Percentiles rank a stretch among this genome's conserved stretches.
These are phyloP conservation scores for Curvularia lunata DNA, from an alignment of 2,329 filamentous ascomycete genomes.

Conservation along the genomic window DNA sequence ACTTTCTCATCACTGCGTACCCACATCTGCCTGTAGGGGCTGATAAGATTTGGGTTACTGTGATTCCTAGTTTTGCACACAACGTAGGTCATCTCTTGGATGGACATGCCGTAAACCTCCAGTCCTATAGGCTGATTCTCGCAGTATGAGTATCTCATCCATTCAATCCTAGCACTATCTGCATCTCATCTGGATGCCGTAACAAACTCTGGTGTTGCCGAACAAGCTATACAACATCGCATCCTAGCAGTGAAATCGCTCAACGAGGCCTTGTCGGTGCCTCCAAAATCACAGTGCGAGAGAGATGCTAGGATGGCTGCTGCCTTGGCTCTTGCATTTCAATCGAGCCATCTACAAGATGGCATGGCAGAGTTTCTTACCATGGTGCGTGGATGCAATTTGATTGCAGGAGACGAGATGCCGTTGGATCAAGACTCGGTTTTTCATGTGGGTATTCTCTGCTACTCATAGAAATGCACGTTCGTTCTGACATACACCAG, in stretches of 20 bases:
- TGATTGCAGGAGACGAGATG: slow-evolving; percentile 41
- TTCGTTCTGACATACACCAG: slow-evolving; percentile 8
- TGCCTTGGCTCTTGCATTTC: slow-evolving; percentile 47
- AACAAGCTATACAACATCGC: slow-evolving; percentile 68
- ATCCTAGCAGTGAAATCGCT: slow-evolving; percentile 65
- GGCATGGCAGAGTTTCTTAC: slow-evolving; percentile 48
- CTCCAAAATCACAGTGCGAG: slow-evolving; percentile 41
- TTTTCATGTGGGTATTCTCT: slow-evolving; percentile 35
- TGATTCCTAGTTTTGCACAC: slow-evolving; percentile 71
- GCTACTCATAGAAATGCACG: too few relatives aligned
- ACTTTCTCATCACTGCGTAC: slow-evolving; percentile 67
- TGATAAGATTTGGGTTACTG: slow-evolving; percentile 70
- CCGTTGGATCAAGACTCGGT: slow-evolving; percentile 31
- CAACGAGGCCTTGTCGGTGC: slow-evolving; percentile 48
- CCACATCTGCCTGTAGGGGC: slow-evolving; percentile 70
- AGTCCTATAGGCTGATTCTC: slow-evolving; percentile 16
- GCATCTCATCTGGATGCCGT: slow-evolving; percentile 67
- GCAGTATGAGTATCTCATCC: slow-evolving; percentile 71
- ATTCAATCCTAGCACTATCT: slow-evolving; percentile 71
- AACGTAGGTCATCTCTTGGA: slow-evolving; percentile 55
- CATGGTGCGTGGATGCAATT: slow-evolving; percentile 48
- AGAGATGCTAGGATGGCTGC: slow-evolving; percentile 49
- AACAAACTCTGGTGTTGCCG: slow-evolving; percentile 58
- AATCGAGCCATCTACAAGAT: slow-evolving; percentile 48
- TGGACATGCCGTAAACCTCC: too few relatives aligned